Evolutionary conservation across 1,284 basidiomycete genomes (phyloP), one percentile per base, ranked within the genome.

Genomic region (Cryptococcus jaspeensis): DNA sequence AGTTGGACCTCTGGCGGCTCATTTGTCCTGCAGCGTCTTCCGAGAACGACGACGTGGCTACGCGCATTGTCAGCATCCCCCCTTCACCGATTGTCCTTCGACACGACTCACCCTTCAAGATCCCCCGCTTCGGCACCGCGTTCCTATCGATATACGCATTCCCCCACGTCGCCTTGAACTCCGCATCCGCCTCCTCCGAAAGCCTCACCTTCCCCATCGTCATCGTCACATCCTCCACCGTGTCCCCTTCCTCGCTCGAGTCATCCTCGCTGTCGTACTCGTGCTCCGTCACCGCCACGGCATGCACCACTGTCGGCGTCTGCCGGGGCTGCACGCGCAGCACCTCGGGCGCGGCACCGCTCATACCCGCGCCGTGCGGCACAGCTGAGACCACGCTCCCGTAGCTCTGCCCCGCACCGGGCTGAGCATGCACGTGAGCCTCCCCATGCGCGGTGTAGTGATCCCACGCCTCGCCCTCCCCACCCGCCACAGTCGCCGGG

Each of bases 31-130:
- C 44, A 6, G 54, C 56, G n/a, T 52, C 40, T 7, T 44, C 22
- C 32, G 45, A 55, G 20, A 45, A 60, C n/a, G 56, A 55, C 3
- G 66, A 62, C 15, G 53, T 42, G 16, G 38, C 53, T 62, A 59
- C 58, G n/a, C 60, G 45, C 45, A 54, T 50, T 45, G 61, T 74
- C 56, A 77, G 70, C 53, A 11, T 28, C 38, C n/a, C n/a, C n/a
- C n/a, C 20, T 16, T 32, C 20, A 50, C 39, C 20, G 8, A 20
- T 18, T 38, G 32, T 13, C 18, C 12, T 15, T 1, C n/a, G 23
- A 36, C 7, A 32, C 11, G 4, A 83, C 87, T 70, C 70, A 92
- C 92, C 80, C 83, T 96, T 97, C 62, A 98, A 79, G 63, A 98
- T 97, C 38, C 93, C 89, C 76, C 84, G 90, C 44, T 85, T 80